Base-by-base conservation (phyloP, 306 rosid genomes). In the Alnus glutinosa region DNA sequence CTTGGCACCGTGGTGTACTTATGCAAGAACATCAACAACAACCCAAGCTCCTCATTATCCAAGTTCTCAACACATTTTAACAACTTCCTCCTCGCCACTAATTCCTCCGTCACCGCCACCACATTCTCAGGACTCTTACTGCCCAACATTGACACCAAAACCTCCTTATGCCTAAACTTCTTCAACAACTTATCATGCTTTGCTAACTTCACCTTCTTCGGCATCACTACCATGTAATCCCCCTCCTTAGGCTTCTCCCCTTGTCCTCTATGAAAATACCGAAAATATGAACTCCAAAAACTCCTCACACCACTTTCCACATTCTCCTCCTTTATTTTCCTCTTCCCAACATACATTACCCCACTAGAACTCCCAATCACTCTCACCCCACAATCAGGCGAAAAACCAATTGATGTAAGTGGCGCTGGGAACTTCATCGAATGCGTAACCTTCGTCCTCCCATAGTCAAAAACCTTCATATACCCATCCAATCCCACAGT, bases 351-450 rank as follows among this genome's bases (percentile, higher is more conserved):
- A 79, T 88, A 96, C 50, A 96, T 82, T 3, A 85, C 58, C 72
- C 98, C 99, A 63, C 91, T 96, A 1, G 97, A 93, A 4, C 98
- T 86, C 30, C 99, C 99, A 46, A 93, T 86, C 18, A 89, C 94
- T 74, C 97, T 75, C 0, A 86, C 83, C 12, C 74, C 32, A 55
- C 91, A 81, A 84, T 93, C 97, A 0, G 92, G 96, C 0, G 99
- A 93, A 70, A 77, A 90, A 10, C 70, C 94, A 61, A 93, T 71
- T 0, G 98, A 91, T 86, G 90, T 79, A 16, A 96, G 90, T 3
- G 98, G 99, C 0, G 98, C 97, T 14, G 98, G 98, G 85, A 84
- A 93, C 89, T 98, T 87, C 97, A 88, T 89, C 0, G 99, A 93
- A 84, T 93, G 89, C 0, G 98, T 96, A 10, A 96, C 86, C 87